These are phyloP conservation scores for Aquilaria yunnanensis DNA, from an alignment of 345 rosid species.

Conservation along the genomic window DNA sequence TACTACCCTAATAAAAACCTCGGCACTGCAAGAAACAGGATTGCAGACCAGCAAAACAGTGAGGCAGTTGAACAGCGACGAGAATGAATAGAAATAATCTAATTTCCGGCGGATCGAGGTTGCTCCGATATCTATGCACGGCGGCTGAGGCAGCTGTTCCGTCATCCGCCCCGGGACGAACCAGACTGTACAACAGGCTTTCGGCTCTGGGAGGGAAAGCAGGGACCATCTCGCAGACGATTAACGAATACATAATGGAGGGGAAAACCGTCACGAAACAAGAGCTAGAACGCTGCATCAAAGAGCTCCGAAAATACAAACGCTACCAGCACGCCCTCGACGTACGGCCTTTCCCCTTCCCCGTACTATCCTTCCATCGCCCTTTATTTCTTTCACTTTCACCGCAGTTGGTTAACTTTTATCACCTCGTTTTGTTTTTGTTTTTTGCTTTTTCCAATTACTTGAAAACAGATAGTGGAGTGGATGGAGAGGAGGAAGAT, in stretches of 20 bases:
- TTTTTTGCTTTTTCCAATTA: neutral
- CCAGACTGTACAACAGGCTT: slow-evolving; percentile 39
- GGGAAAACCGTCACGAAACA: slow-evolving; percentile 29
- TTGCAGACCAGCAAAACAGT: no score
- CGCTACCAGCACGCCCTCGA: slow-evolving; percentile 53
- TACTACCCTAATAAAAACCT: no score
- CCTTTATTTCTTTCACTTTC: no score
- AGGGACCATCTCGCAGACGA: slow-evolving; percentile 40
- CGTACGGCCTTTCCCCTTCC: slow-evolving; percentile 26
- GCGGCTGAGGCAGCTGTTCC: slow-evolving; percentile 8
- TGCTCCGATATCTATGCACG: slow-evolving; percentile 24
- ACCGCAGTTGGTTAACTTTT: neutral
- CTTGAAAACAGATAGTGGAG: slow-evolving; percentile 43
- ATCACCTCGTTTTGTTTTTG: neutral
- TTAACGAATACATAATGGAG: slow-evolving; percentile 50
- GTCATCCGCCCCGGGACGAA: slow-evolving; percentile 7
- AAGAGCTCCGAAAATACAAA: slow-evolving; percentile 51
- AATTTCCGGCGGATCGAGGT: slow-evolving; percentile 17
- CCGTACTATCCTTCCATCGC: neutral
- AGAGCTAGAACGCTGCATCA: slow-evolving; percentile 36
- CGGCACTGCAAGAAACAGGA: no score
- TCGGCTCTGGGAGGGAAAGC: slow-evolving; percentile 40
- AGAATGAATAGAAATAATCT: slow-evolving; percentile 22
- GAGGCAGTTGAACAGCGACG: neutral
- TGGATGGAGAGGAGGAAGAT: slow-evolving; percentile 81